Conservation (phyloP, 2,329 filamentous ascomycete genomes). For the Davidsoniella australis region DNA sequence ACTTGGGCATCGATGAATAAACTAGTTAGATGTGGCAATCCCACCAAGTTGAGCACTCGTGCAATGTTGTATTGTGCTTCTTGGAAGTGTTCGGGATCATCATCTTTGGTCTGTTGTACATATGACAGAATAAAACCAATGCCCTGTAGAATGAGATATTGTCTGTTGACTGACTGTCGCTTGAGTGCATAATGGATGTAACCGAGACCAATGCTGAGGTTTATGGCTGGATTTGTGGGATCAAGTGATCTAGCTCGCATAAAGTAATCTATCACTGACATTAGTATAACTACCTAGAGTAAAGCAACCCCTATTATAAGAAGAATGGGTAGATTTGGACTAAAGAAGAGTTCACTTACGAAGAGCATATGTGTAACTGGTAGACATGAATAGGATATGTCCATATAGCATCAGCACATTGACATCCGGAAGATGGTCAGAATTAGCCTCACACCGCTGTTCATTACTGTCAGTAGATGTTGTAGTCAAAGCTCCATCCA, state of each 20-base stretch:
- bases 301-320: not conserved
- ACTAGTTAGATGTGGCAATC: conserved; percentile 14
- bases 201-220: conserved; percentile 63
- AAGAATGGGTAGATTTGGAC: conserved; percentile 3
- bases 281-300: not conserved
- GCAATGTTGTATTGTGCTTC: conserved; percentile 74
- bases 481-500: conserved; percentile 44
- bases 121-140: conserved; percentile 66
- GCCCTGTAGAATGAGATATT: conserved; percentile 74
- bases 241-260: conserved; percentile 60
- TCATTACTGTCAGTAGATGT: conserved; percentile 17
- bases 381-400: conserved; percentile 71
- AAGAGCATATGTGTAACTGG: conserved; percentile 66
- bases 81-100: conserved; percentile 22
- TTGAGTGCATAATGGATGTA: conserved; percentile 86
- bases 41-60: conserved; percentile 45
- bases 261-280: conserved; percentile 48
- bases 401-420: conserved; percentile 77
- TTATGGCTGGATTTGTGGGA: conserved; percentile 59
- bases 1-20: conserved; percentile 1
- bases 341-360: conserved; percentile 28
- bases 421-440: conserved; percentile 43
- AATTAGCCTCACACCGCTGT: conserved; percentile 20
- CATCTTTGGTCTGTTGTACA: conserved; percentile 23
- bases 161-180: conserved; percentile 74